Base-by-base conservation (phyloP, 2,329 filamentous ascomycete genomes). In the Metarhizium anisopliae region DNA sequence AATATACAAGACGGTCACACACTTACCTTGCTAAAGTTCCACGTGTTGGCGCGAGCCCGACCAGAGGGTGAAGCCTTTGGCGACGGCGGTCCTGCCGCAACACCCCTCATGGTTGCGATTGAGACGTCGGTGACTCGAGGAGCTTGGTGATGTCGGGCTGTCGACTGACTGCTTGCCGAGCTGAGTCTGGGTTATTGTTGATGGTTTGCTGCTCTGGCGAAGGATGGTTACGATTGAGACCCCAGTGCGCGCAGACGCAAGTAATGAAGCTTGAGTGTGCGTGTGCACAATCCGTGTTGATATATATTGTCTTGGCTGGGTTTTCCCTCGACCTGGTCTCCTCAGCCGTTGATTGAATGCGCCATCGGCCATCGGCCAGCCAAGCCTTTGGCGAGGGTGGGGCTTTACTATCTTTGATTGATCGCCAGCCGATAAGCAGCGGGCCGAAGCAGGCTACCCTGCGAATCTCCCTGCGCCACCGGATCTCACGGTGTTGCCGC, bases 1-100 rank as follows among this genome's bases (percentile, higher is more conserved):
- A 14, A 38, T 10, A 52, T 35, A 53, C 58, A 45, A 56, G 43
- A 13, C 11, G 45, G 25, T 20, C 42, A 20, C 42, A 20, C 56
- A 58, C 66, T 64, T 59, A 73, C 70, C 68, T 68, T 71, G 63
- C 72, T 72, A 55, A 74, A 72, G 60, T 65, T 74, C 67, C 69
- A 75, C 13, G 72, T 75, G 52, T 75, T 71, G 54, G 63, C 66
- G 52, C 68, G 63, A 53, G 64, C 58, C 59, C 69, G 63, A 47
- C 66, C 66, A 51, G 60, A 61, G n/a, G 63, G 61, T 53, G 59
- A 61, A 11, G 53, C 54, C 51, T 52, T 53, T 38, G 66, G 62
- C 53, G 64, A 66, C 38, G 68, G 67, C 53, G 67, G 64, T 53
- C 69, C 71, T 55, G 72, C 70, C 53, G 65, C 62, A 52, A 74